Evolutionary conservation across 1,284 basidiomycete species (phyloP), one percentile per base, ranked within the genome.

Genomic region (Neonothopanus nambi): DNA sequence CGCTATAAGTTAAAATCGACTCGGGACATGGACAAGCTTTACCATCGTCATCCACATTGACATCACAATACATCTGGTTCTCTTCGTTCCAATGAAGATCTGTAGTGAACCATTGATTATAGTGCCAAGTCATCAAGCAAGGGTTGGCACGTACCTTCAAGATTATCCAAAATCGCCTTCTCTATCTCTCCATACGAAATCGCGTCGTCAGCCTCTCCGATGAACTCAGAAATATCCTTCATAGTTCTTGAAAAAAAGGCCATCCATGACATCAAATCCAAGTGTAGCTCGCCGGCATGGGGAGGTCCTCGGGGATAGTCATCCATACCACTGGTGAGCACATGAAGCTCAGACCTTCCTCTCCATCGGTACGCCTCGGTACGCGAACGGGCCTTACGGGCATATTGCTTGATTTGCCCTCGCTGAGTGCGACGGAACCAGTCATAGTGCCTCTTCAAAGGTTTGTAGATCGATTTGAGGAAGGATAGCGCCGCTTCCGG

Each of bases 361-460:
- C 95, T 83, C 95, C 95, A 98, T 44, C 95, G 81, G 70, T 95
- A 98, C 0, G 83, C 95, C 70, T 98, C 95, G 2, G 84, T 85
- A 50, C 89, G 79, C n/a, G 90, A 92, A 7, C 89, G 82, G 1
- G 93, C 89, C 56, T 80, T 80, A 33, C 94, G 82, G 5, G 81
- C 84, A 70, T 94, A 98, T 65, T 93, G 91, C 64, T 91, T 91
- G 63, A 98, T 91, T 67, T 95, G 92, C 8, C 93, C 93, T 8
- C 90, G 84, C 69, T 98, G 95, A 2, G 95, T 96, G 48, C 87
- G 84, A 24, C 93, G 82, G 81, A 97, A 97, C 95, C 95, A 98
- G 54, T 92, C 85, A 66, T 97, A 98, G 69, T 98, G 95, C 17
- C 90, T 81, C 61, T 90, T 91, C 12, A 97, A 78, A 4, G 91